Evolutionary conservation across 768 basidiomycete species (phyloP).

Genomic region (Leucocoprinus sp.): DNA sequence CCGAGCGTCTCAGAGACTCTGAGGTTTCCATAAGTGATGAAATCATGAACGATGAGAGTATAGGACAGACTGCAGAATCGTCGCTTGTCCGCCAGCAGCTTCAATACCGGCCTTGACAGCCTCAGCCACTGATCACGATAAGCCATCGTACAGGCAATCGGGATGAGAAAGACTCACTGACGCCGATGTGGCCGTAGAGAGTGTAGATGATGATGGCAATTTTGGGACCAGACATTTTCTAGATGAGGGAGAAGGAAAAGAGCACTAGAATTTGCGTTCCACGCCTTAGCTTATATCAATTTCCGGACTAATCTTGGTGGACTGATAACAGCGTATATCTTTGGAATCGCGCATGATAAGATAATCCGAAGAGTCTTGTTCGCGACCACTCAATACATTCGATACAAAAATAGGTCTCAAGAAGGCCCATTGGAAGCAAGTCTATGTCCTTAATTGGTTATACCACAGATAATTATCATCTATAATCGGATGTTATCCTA

Average conservation of each 20-base stretch:
- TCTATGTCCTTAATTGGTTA: too few species aligned
- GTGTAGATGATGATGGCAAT: slow-evolving; percentile 70
- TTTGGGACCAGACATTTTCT: slow-evolving; percentile 38
- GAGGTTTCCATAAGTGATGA: neutral
- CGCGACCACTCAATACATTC: too few species aligned
- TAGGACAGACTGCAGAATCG: slow-evolving; percentile 47
- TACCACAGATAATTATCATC: too few species aligned
- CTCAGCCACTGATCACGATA: slow-evolving; percentile 47
- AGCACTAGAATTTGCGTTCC: neutral
- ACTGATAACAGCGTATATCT: neutral
- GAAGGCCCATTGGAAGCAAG: too few species aligned
- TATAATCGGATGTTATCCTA: too few species aligned
- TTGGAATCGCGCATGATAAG: neutral
- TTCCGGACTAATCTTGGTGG: too few species aligned
- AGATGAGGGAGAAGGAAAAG: neutral
- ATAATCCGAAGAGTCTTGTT: neutral
- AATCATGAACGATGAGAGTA: neutral
- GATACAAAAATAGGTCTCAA: too few species aligned
- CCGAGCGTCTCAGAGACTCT: slow-evolving; percentile 79
- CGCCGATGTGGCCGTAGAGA: slow-evolving; percentile 66
- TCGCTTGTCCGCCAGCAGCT: slow-evolving; percentile 38
- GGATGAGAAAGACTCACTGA: slow-evolving; percentile 34
- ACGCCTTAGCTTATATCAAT: neutral
- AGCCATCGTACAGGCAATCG: neutral
- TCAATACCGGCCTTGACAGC: slow-evolving; percentile 40